phyloP scores from a whole-genome alignment of 768 basidiomycete genomes.

The Tylopilus sp. region DNA sequence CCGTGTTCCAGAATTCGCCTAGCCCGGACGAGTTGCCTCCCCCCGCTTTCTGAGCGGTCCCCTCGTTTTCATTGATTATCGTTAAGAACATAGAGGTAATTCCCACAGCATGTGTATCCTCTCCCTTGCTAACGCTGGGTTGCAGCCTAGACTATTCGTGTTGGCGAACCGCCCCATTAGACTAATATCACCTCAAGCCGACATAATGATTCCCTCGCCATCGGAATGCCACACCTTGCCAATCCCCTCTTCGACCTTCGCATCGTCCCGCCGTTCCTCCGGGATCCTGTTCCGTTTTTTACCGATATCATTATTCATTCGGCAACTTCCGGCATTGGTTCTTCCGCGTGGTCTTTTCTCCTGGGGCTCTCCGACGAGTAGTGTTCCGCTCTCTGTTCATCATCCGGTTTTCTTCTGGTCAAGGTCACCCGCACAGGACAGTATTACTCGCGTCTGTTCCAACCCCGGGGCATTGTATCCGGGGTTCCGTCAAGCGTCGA shows the following conservation, averaged over 20 bases:
- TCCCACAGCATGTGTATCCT: neutral
- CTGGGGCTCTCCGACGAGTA: constrained; percentile 33
- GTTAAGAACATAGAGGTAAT: constrained; percentile 42
- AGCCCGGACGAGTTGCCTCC: constrained; percentile 79
- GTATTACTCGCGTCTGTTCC: constrained; percentile 20
- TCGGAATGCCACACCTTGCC: constrained; percentile 29
- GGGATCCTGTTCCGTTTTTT: constrained; percentile 26
- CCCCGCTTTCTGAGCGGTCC: constrained; percentile 51
- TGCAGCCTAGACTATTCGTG: constrained; percentile 39
- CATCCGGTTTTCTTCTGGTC: constrained; percentile 32
- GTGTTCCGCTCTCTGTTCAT: constrained; percentile 28
- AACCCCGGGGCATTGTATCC: constrained; percentile 25
- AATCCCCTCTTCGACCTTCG: neutral
- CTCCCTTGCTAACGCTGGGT: neutral
- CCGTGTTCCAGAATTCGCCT: constrained; percentile 82
- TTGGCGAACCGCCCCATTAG: constrained; percentile 33
- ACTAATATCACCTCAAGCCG: constrained; percentile 34
- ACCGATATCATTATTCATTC: constrained; percentile 42
- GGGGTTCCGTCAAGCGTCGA: constrained; percentile 33
- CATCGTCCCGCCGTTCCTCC: constrained; percentile 13
- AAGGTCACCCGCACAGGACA: constrained; percentile 39
- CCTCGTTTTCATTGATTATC: constrained; percentile 26
- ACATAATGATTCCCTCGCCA: constrained; percentile 26
- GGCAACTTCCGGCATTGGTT: constrained; percentile 35
- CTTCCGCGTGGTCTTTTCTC: constrained; percentile 23